Evolutionary conservation across 768 basidiomycete species (phyloP), one percentile per base, ranked within the genome.

Genomic region (Xerocomellus dryophilus): DNA sequence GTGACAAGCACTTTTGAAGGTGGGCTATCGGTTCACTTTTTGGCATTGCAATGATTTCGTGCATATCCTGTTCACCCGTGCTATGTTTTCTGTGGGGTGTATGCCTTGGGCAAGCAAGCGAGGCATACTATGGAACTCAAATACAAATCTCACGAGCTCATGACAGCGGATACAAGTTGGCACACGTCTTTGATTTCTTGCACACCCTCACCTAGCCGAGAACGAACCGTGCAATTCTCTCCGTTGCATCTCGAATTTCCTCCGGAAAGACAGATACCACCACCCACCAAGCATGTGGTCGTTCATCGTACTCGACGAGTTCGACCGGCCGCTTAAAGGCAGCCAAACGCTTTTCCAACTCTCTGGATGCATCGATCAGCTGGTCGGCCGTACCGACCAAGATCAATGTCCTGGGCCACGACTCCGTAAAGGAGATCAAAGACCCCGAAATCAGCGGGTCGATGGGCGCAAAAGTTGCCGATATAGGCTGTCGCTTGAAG

Each of bases 231-330:
- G 39, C 29, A 4, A 58, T 5, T 34, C 47, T 52, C 21, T 38
- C 21, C 6, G 11, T 27, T 9, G 51, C 39, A 23, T 52, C 47
- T 17, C n/a, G 39, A 27, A 48, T 36, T 3, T 56, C 54, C 5
- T 56, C 54, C n/a, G 23, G 25, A 21, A 58, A 62, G 51, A 9
- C 15, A 47, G 25, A 31, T 4, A 1, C 20, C 29, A 43, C 15
- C 31, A 17, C 8, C 57, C 61, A 62, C 57, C 61, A 62, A 3
- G 18, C 47, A 47, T 62, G 61, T 3, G 61, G 52, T 7, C 51
- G 42, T 35, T 43, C 56, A 1, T 43, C 41, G 10, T 58, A 62
- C 43, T 62, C 61, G 4, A 54, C 46, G 35, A 62, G 43, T 18
- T 58, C 60, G 5, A 61, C 61, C 1, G 42, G 32, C n/a, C 29